phyloP scores from a whole-genome alignment of 1,284 basidiomycete species.

The Sutorius eximius region DNA sequence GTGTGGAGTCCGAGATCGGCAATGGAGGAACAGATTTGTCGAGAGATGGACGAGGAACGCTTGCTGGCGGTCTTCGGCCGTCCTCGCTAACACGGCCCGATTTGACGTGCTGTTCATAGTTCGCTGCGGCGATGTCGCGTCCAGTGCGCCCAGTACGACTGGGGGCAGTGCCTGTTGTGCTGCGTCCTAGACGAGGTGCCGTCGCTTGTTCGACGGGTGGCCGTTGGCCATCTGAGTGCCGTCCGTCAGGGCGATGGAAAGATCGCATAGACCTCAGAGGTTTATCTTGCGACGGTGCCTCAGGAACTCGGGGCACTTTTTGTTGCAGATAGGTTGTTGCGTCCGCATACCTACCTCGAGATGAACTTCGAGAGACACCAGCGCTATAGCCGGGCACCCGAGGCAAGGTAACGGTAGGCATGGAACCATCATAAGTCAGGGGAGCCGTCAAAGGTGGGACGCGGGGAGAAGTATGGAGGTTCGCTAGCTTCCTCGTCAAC shows the following conservation, averaged over 20 bases:
- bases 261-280: constrained; percentile 54
- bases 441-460: constrained; percentile 16
- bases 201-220: constrained; percentile 33
- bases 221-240: constrained; percentile 32
- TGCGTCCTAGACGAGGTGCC: constrained; percentile 36
- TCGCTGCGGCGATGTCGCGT: constrained; percentile 15
- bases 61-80: constrained; percentile 21
- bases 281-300: constrained; percentile 30
- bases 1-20: constrained; percentile 33
- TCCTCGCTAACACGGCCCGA: constrained; percentile 32
- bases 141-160: constrained; percentile 17
- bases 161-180: constrained; percentile 21
- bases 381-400: constrained; percentile 9
- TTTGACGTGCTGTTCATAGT: constrained; percentile 22
- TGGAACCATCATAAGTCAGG: constrained; percentile 6
- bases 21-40: constrained; percentile 39
- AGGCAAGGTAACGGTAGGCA: constrained; percentile 8
- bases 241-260: constrained; percentile 49
- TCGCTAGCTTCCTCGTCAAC: constrained; percentile 56
- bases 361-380: constrained; percentile 24
- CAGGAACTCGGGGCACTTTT: constrained; percentile 21
- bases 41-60: constrained; percentile 21
- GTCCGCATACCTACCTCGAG: constrained; percentile 24
- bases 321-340: constrained; percentile 24
- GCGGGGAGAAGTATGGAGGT: constrained; percentile 42